Evolutionary conservation across 225 moss, liverwort and hornwort genomes (phyloP).

Genomic region (Pseudisothecium myosuroides): DNA sequence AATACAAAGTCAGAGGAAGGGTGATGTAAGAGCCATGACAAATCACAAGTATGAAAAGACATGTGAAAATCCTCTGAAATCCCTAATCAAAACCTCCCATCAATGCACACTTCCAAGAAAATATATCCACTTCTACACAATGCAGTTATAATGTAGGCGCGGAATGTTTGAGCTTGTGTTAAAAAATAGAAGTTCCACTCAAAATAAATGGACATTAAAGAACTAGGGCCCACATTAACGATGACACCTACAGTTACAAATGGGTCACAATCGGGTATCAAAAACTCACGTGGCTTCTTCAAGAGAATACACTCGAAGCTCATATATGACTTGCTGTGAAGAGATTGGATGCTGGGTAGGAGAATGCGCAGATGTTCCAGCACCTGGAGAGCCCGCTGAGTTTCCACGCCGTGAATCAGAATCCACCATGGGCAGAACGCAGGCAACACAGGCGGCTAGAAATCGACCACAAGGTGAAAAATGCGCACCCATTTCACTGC

Average conservation of each 20-base stretch:
- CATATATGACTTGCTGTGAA: conserved; percentile 93
- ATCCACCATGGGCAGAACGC: conserved; percentile 75
- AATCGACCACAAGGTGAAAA: conserved; percentile 99
- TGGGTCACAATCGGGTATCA: background rate
- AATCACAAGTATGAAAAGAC: background rate
- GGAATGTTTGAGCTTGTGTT: background rate
- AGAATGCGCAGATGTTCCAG: conserved; percentile 76
- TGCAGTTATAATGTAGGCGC: background rate
- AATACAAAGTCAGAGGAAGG: background rate
- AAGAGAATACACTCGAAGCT: conserved; percentile 96
- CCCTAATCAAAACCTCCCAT: background rate
- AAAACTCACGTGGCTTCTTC: conserved; percentile 94
- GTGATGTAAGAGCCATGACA: background rate
- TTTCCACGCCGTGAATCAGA: conserved; percentile 61
- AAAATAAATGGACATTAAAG: background rate
- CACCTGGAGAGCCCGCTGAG: conserved; percentile 68
- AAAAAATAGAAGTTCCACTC: background rate
- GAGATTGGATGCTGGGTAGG: conserved; percentile 97
- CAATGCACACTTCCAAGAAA: background rate
- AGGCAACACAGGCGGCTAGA: conserved; percentile 96
- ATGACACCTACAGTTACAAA: background rate
- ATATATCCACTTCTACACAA: background rate
- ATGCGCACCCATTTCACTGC: conserved; percentile 99
- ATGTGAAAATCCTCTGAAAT: background rate
- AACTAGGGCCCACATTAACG: background rate